These are phyloP conservation scores for Pseudocercospora macadamiae DNA, from an alignment of 2,329 filamentous ascomycete species.

Conservation along the genomic window DNA sequence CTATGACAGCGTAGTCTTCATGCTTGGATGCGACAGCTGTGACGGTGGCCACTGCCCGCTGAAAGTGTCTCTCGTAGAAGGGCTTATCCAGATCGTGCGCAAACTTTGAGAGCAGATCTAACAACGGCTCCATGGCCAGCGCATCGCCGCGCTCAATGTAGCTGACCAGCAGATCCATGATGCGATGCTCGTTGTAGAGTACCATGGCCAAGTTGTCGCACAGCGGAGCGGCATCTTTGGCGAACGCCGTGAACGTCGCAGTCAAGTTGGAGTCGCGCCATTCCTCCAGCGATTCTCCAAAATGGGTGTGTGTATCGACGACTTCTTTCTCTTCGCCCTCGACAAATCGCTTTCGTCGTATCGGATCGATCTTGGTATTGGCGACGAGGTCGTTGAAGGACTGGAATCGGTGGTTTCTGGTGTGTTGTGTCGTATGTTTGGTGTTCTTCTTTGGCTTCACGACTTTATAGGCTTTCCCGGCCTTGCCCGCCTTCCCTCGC, in stretches of 20 bases:
- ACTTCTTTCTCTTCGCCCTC: constrained; percentile 74
- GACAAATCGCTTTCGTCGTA: constrained; percentile 74
- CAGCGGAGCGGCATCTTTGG: constrained; percentile 71
- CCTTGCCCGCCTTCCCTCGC: constrained; percentile 39
- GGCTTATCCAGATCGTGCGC: constrained; percentile 87
- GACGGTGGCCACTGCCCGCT: constrained; percentile 72
- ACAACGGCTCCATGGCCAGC: constrained; percentile 79
- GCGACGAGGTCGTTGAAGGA: constrained; percentile 88
- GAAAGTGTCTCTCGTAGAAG: constrained; percentile 91
- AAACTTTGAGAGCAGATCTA: constrained; percentile 88
- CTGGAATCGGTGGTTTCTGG: constrained; percentile 87
- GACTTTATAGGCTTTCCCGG: constrained; percentile 35
- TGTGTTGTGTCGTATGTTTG: constrained; percentile 68
- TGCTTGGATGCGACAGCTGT: constrained; percentile 76
- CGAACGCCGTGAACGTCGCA: constrained; percentile 76
- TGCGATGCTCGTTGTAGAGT: constrained; percentile 83
- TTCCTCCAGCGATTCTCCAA: constrained; percentile 78
- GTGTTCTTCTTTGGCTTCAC: constrained; percentile 64
- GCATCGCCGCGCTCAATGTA: constrained; percentile 79
- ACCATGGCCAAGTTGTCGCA: constrained; percentile 92
- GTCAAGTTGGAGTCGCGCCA: constrained; percentile 93
- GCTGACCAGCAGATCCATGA: constrained; percentile 74
- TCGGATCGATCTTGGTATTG: constrained; percentile 89
- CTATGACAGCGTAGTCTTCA: constrained; percentile 77
- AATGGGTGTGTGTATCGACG: constrained; percentile 81